Conservation (phyloP, 495 filamentous ascomycete species). For the Umbilicaria muhlenbergii region DNA sequence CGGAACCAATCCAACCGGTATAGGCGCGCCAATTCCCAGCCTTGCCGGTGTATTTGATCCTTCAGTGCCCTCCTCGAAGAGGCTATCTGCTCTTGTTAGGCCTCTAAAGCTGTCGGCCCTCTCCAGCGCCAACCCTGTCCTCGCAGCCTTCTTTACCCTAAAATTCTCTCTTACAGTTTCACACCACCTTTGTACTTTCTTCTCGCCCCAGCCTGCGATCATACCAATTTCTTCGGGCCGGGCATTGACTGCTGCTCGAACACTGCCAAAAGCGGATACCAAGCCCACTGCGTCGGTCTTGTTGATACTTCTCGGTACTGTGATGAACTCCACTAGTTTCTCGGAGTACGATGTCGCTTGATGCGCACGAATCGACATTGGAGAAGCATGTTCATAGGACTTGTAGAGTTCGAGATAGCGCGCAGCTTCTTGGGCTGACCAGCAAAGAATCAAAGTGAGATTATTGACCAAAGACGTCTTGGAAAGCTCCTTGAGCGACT, state of each 20-base stretch:
- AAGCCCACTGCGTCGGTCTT: constrained; percentile 83
- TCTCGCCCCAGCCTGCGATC: constrained; percentile 86
- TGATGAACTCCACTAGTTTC: constrained; percentile 84
- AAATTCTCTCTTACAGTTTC: constrained; percentile 72
- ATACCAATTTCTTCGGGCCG: constrained; percentile 65
- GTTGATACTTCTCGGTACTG: constrained; percentile 75
- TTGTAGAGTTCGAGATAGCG: constrained; percentile 92
- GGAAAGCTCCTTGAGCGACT: constrained; percentile 61
- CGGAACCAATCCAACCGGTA: constrained; percentile 22
- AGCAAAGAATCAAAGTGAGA: constrained; percentile 80
- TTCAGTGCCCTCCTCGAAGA: constrained; percentile 12
- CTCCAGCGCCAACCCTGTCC: constrained; percentile 22
- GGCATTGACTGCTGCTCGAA: constrained; percentile 77
- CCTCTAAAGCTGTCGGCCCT: constrained; percentile 14
- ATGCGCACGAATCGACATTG: constrained; percentile 65
- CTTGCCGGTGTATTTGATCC: background rate
- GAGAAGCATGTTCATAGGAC: constrained; percentile 71
- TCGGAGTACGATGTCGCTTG: constrained; percentile 74
- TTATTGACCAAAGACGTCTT: constrained; percentile 88
- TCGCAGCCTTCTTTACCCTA: constrained; percentile 51
- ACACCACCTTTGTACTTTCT: constrained; percentile 79
- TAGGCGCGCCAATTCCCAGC: constrained; percentile 16
- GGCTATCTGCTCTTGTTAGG: constrained; percentile 8
- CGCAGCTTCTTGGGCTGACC: constrained; percentile 83
- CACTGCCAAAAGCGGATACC: constrained; percentile 73